Conservation (phyloP, 73 alveolate genomes). For the Symbiodinium natans region DNA sequence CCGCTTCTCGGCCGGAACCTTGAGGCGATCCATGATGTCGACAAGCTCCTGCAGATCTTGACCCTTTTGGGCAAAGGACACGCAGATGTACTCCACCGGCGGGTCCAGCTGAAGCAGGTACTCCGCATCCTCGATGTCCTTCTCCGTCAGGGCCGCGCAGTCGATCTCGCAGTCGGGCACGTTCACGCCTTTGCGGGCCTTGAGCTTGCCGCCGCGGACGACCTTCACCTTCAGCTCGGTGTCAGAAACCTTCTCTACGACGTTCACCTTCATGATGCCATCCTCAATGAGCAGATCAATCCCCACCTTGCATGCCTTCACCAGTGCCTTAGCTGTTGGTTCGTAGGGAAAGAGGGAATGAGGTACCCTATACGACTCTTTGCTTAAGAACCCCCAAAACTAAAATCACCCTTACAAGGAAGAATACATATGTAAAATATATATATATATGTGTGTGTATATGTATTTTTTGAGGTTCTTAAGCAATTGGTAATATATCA, state of each 20-base stretch:
- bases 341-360: too few species aligned
- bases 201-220: constrained; percentile 92
- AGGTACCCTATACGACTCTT: too few species aligned
- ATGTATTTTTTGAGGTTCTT: too few species aligned
- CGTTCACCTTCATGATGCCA: constrained; percentile 93
- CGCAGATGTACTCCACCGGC: constrained; percentile 88
- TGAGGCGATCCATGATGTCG: constrained; percentile 93
- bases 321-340: too few species aligned
- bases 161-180: constrained; percentile 93
- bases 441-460: too few species aligned
- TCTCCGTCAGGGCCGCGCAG: constrained; percentile 90
- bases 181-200: constrained; percentile 93
- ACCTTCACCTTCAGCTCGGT: constrained; percentile 93
- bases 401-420: too few species aligned
- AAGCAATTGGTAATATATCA: too few species aligned
- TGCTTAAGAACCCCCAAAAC: too few species aligned
- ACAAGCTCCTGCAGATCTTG: constrained; percentile 84
- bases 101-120: constrained; percentile 79
- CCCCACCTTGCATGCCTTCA: constrained; percentile 77
- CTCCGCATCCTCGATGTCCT: constrained; percentile 93
- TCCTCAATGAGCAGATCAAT: constrained; percentile 83
- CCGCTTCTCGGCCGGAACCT: constrained; percentile 61
- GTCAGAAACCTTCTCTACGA: constrained; percentile 89
- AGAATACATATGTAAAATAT: too few species aligned
- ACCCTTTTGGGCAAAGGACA: constrained; percentile 89